Evolutionary conservation across 108 stramenopile genomes (phyloP), one percentile per base, ranked within the genome.

Genomic region (Nitzschia sp.): DNA sequence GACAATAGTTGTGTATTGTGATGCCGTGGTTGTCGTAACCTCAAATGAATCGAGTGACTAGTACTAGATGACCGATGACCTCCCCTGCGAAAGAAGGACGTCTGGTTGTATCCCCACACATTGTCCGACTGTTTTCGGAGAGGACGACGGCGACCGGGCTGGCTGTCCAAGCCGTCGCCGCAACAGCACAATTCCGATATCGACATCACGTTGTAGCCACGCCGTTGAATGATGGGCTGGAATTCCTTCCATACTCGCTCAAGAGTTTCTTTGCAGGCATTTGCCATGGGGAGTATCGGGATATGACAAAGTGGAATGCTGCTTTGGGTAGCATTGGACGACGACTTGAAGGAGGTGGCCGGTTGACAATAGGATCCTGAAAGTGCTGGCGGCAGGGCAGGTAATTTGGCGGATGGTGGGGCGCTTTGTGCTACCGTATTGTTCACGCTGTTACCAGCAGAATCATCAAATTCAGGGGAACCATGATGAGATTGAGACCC

Each of bases 151-250:
- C 69, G 48, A 5, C 73, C 11, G 1, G 42, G 32, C 31, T 49
- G 45, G 17, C 54, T 21, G 36, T 87, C 86, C 35, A 87, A 35
- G 30, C 90, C 90, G 64, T 90, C 90, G 26, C 82, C 82, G 64
- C 93, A 94, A 59, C 93, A 94, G 69, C 93, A 94, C 66, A 94
- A 64, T 71, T 94, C 93, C 1, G 88, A 76, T 1, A 94, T 71
- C 30, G 85, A 85, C n/a, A 33, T 24, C 25, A 94, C 77, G 34
- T 74, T 72, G 72, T 81, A 94, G 0, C 79, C 79, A 9, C 93
- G 76, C 2, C 77, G 58, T 70, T 74, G 58, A 27, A 85, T 78
- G 30, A 94, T 85, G 23, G 83, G 83, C 13, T 58, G 15, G 66
- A 92, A 94, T 76, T 94, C 93, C 18, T 58, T 60, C 25, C 82